Conservation (phyloP, 129 eudicot species). For the Erigeron canadensis region DNA sequence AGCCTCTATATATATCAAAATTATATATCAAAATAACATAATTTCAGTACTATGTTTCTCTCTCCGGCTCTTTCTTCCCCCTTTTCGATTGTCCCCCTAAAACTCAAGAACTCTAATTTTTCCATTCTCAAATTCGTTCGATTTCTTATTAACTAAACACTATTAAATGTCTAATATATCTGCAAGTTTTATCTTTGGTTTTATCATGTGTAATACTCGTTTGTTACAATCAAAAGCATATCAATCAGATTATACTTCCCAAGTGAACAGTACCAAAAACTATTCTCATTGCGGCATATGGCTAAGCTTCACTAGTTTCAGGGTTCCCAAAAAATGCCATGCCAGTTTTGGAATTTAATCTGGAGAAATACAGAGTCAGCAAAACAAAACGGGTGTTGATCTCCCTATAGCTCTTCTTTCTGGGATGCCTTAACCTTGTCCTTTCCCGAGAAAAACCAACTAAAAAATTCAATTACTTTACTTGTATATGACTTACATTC, state of each 20-base stretch:
- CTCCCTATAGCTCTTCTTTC: slow-evolving; percentile 50
- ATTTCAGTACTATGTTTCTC: too few relatives aligned
- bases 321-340: slow-evolving; percentile 10
- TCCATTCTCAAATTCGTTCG: too few relatives aligned
- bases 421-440: slow-evolving; percentile 32
- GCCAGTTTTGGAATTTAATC: slow-evolving; percentile 17
- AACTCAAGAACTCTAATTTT: too few relatives aligned
- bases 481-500: slow-evolving; percentile 28
- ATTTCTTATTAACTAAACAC: too few relatives aligned
- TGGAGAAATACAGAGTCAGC: slow-evolving; percentile 9
- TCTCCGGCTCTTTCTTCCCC: too few relatives aligned
- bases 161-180: too few relatives aligned
- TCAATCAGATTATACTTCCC: background rate
- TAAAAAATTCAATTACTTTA: slow-evolving; percentile 34
- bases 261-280: background rate
- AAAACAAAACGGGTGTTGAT: background rate
- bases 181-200: too few relatives aligned
- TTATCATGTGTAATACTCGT: too few relatives aligned
- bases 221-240: background rate
- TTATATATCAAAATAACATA: too few relatives aligned
- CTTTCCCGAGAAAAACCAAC: slow-evolving; percentile 47
- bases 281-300: slow-evolving; percentile 11
- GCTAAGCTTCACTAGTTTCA: slow-evolving; percentile 22
- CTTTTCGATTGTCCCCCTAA: too few relatives aligned
- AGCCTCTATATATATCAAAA: too few relatives aligned